Evolutionary conservation across 2,329 filamentous ascomycete genomes (phyloP), one percentile per base, ranked within the genome.

Genomic region (Calonectria fujianensis): DNA sequence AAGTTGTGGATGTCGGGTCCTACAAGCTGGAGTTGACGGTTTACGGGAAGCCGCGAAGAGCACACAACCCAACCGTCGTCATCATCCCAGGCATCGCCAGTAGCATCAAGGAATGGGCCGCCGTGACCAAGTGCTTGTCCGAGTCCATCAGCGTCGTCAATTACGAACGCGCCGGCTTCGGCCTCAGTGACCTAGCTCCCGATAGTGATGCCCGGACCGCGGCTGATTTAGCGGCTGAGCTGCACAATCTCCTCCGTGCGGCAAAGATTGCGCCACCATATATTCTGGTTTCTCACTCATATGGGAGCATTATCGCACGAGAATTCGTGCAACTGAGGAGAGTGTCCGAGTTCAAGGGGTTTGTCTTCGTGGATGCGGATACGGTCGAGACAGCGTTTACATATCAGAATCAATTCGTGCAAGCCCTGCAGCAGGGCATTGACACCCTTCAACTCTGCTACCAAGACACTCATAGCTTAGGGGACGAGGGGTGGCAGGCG

Each of bases 31-130:
- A 70, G 41, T 11, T 70, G 18, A 63, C 52, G 10, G 27, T 70
- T 14, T 29, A 70, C 31, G 67, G 67, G 4, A 73, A 73, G 18
- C 76, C 76, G 27, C 76, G 76, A 32, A 69, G 75, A 41, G 75
- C 76, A 20, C 75, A 74, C 64, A 77, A 75, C 20, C 73, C 76
- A n/a, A 59, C 71, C 11, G 59, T 75, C 27, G 9, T 77, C 48
- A 68, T 77, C 45, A 70, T 75, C 41, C 73, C 76, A 4, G 75
- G 45, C 6, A 72, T 77, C 10, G 37, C 20, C 8, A 74, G 70
- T 51, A 77, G 75, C 18, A 45, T 75, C 48, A 77, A 74, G 45
- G 75, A 77, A 69, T 77, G 76, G 76, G 20, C 52, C 2, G 59
- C 73, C 0, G 73, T 77, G 6, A 75, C 75, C 1, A 37, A n/a